Evolutionary conservation across 2,329 filamentous ascomycete species (phyloP).

Genomic region (Didymella lethalis): DNA sequence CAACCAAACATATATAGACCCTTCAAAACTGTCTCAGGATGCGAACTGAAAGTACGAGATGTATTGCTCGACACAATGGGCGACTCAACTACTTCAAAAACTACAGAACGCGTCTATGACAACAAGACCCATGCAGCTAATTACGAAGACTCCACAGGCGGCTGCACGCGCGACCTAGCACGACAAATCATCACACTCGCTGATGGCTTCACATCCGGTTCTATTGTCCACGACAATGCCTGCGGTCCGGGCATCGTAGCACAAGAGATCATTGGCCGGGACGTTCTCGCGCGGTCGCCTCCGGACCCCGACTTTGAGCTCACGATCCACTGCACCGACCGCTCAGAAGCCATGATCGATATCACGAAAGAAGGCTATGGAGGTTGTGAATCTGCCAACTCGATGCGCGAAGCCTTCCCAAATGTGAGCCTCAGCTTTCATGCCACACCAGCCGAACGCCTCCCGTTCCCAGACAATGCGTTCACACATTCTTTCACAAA

Average conservation of each 20-base stretch:
- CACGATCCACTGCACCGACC: neutral
- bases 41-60: neutral
- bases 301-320: neutral
- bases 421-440: neutral
- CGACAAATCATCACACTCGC: neutral
- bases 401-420: neutral
- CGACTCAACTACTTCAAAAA: neutral
- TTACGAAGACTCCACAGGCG: neutral
- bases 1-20: neutral
- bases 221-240: neutral
- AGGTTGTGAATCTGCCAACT: neutral
- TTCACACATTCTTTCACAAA: conserved; percentile 53
- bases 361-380: neutral
- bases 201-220: neutral
- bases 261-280: neutral
- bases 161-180: neutral
- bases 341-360: neutral
- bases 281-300: neutral
- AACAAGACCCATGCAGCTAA: neutral
- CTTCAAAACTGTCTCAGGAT: neutral
- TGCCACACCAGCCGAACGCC: conserved; percentile 10
- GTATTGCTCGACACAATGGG: neutral
- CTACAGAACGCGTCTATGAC: neutral
- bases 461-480: conserved; percentile 33
- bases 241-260: neutral